phyloP scores from a whole-genome alignment of 2,329 filamentous ascomycete genomes.

The Alternaria gansuensis region DNA sequence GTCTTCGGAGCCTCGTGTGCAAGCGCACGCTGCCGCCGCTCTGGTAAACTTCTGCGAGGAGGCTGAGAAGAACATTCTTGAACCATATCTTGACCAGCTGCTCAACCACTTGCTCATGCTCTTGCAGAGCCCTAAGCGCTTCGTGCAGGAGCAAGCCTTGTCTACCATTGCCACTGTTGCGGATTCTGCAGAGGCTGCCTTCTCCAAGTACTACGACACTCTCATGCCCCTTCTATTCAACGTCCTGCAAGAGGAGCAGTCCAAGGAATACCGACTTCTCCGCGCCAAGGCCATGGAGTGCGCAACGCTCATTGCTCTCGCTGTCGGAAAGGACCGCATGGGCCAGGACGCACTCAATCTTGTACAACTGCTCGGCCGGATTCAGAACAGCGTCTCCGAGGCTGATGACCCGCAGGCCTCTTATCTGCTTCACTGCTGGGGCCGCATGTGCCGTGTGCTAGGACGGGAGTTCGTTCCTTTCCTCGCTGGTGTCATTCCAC shows the following conservation, averaged over 20 bases:
- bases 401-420: constrained; percentile 94
- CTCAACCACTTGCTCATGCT: constrained; percentile 86
- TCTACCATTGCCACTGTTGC: constrained; percentile 98
- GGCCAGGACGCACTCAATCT: constrained; percentile 85
- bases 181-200: constrained; percentile 95
- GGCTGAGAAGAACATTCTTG: constrained; percentile 88
- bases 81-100: constrained; percentile 91
- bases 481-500: constrained; percentile 91
- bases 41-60: constrained; percentile 99
- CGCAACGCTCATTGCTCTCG: constrained; percentile 92
- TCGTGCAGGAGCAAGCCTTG: constrained; percentile 95
- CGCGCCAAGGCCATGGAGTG: constrained; percentile 99
- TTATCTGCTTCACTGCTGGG: constrained; percentile 99
- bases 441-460: constrained; percentile 95
- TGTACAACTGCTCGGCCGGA: constrained; percentile 85
- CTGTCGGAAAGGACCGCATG: constrained; percentile 92
- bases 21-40: constrained; percentile 96
- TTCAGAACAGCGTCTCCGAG: constrained; percentile 83
- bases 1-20: constrained; percentile 89
- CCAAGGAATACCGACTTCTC: constrained; percentile 90
- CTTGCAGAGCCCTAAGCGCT: constrained; percentile 89
- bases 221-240: constrained; percentile 95
- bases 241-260: constrained; percentile 86
- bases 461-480: constrained; percentile 91
- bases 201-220: constrained; percentile 93